Percentiles rank a stretch among this genome's conserved stretches.
Conservation (phyloP, 164 flowering plant species). For the Platanus orientalis region DNA sequence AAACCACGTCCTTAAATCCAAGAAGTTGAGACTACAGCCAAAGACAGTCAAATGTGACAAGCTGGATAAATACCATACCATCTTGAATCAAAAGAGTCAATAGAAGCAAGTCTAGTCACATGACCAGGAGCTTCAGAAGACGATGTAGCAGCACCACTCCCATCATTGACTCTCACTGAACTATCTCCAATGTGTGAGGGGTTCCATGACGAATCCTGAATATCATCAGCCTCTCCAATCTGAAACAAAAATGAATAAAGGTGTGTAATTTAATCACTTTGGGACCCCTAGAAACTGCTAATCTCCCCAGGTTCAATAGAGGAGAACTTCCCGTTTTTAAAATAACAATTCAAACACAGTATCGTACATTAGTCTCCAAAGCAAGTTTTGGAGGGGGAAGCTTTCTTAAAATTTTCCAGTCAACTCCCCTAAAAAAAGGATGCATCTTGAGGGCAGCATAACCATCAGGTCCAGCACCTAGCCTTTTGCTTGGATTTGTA, state of each 20-base stretch:
- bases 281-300: neutral
- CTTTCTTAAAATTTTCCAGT: constrained; percentile 67
- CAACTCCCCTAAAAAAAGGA: constrained; percentile 80
- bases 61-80: constrained; percentile 75
- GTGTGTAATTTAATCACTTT: neutral
- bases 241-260: constrained; percentile 22
- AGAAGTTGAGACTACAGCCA: neutral
- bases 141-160: constrained; percentile 45
- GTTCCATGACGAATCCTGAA: constrained; percentile 62
- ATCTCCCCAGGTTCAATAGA: neutral
- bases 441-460: constrained; percentile 77
- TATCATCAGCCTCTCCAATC: constrained; percentile 42
- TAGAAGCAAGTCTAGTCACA: constrained; percentile 86
- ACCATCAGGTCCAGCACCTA: constrained; percentile 92
- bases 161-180: constrained; percentile 38
- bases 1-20: too few relatives aligned
- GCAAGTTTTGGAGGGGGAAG: constrained; percentile 71
- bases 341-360: neutral
- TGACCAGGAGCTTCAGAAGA: constrained; percentile 57
- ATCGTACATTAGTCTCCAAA: constrained; percentile 44
- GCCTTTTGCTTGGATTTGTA: constrained; percentile 75
- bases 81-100: constrained; percentile 96
- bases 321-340: neutral
- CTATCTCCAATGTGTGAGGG: constrained; percentile 77
- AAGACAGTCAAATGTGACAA: neutral